A percentile compares a stretch with the other conserved stretches of the same genome.
Conservation (phyloP, 192 early-diverging fungal species). For the Kappamyces sp. region DNA sequence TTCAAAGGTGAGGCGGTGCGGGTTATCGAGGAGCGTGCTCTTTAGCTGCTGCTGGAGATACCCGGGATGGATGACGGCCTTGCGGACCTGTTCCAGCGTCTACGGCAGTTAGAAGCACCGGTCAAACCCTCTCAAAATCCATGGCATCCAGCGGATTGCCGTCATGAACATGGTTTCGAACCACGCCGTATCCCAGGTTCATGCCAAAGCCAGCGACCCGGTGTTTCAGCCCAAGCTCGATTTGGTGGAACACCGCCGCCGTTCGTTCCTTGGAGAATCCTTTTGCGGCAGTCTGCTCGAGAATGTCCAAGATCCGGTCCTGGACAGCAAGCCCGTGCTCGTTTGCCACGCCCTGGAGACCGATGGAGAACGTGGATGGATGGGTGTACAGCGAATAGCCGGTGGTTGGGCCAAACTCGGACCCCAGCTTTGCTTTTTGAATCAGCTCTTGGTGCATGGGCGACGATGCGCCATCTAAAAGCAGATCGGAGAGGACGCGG, state of each 20-base stretch:
- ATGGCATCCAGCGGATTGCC: conserved; percentile 77
- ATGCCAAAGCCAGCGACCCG: conserved; percentile 86
- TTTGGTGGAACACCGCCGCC: conserved; percentile 78
- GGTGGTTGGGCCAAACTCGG: conserved; percentile 83
- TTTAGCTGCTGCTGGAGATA: conserved; percentile 73
- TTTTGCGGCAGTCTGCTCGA: conserved; percentile 57
- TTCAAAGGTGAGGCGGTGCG: conserved; percentile 67
- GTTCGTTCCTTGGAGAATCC: conserved; percentile 75
- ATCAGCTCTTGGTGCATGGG: conserved; percentile 94
- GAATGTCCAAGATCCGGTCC: conserved; percentile 59
- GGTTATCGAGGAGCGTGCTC: conserved; percentile 74
- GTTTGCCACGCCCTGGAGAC: conserved; percentile 76
- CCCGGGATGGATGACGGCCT: conserved; percentile 37
- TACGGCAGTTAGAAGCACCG: not conserved
- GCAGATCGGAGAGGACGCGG: conserved; percentile 67
- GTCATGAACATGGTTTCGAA: conserved; percentile 83
- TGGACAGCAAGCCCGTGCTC: conserved; percentile 66
- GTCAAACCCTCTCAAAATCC: conserved; percentile 62
- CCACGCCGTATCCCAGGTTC: conserved; percentile 65
- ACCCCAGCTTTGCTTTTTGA: conserved; percentile 71
- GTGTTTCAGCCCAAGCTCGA: conserved; percentile 86
- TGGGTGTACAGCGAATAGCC: conserved; percentile 65
- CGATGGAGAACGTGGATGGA: conserved; percentile 66
- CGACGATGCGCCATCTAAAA: conserved; percentile 80
- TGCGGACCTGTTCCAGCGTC: conserved; percentile 48